Evolutionary conservation across 1,284 basidiomycete species (phyloP).

Genomic region (Trichosporon sp.): DNA sequence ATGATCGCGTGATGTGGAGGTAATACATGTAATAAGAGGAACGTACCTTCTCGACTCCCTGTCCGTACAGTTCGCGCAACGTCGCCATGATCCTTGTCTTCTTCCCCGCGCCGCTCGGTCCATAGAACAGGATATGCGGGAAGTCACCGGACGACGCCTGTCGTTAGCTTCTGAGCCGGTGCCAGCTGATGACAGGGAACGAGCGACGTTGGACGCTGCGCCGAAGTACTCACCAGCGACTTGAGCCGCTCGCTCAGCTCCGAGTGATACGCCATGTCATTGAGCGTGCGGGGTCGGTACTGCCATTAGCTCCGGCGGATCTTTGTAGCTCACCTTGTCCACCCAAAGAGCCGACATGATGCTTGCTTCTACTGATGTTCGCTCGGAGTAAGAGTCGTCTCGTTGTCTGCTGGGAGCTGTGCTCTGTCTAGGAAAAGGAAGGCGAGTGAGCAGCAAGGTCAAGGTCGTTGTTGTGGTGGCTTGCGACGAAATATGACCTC

Average conservation of each 20-base stretch:
- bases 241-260: slow-evolving; percentile 77
- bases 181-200: too few species aligned
- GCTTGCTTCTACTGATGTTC: neutral
- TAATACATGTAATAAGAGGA: too few species aligned
- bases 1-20: too few species aligned
- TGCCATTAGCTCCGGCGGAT: slow-evolving; percentile 48
- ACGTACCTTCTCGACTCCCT: slow-evolving; percentile 84
- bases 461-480: neutral
- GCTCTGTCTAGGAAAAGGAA: neutral
- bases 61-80: slow-evolving; percentile 84
- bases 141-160: slow-evolving; percentile 89
- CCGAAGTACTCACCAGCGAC: slow-evolving; percentile 65
- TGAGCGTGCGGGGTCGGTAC: slow-evolving; percentile 83
- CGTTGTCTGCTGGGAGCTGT: neutral
- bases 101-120: slow-evolving; percentile 95
- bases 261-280: slow-evolving; percentile 85
- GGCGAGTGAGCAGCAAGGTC: neutral
- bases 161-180: neutral
- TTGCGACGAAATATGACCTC: slow-evolving; percentile 11
- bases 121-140: slow-evolving; percentile 97
- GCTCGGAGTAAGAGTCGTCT: neutral
- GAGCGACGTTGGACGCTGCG: neutral
- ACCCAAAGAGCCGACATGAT: slow-evolving; percentile 81
- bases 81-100: slow-evolving; percentile 95
- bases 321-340: slow-evolving; percentile 65